Evolutionary conservation across 768 basidiomycete genomes (phyloP).

Genomic region (Mycena vulgaris): DNA sequence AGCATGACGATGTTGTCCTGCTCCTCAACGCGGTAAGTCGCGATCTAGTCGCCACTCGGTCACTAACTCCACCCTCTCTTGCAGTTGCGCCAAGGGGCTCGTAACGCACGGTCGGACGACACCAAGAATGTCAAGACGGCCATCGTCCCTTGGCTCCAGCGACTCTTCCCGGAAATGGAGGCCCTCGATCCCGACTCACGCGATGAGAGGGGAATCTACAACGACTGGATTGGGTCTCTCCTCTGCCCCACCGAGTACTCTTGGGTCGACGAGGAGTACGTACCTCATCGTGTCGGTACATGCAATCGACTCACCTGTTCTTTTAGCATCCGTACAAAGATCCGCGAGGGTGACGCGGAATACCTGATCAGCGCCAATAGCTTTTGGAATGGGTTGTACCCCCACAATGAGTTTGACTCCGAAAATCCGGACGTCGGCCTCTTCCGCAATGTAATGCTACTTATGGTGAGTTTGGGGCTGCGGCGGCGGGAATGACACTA

Average conservation of each 20-base stretch:
- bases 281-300: background rate
- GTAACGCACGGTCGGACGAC: slow-evolving; percentile 17
- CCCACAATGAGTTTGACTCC: background rate
- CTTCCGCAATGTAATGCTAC: background rate
- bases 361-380: slow-evolving; percentile 3
- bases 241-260: slow-evolving; percentile 5
- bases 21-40: background rate
- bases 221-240: background rate
- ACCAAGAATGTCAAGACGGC: slow-evolving; percentile 13
- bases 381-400: slow-evolving; percentile 1
- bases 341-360: too few species aligned
- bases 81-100: background rate
- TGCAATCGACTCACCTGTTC: background rate
- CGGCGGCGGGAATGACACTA: background rate
- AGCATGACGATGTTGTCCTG: background rate
- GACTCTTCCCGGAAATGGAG: background rate
- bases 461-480: background rate
- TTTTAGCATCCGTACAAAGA: background rate
- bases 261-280: background rate
- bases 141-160: slow-evolving; percentile 11
- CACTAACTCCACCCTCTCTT: background rate
- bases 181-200: slow-evolving; percentile 7
- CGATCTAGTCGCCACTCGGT: background rate
- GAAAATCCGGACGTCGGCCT: background rate
- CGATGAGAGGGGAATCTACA: background rate